Evolutionary conservation across 176 grass and related monocot genomes (phyloP).

Genomic region (Microstegium vimineum): DNA sequence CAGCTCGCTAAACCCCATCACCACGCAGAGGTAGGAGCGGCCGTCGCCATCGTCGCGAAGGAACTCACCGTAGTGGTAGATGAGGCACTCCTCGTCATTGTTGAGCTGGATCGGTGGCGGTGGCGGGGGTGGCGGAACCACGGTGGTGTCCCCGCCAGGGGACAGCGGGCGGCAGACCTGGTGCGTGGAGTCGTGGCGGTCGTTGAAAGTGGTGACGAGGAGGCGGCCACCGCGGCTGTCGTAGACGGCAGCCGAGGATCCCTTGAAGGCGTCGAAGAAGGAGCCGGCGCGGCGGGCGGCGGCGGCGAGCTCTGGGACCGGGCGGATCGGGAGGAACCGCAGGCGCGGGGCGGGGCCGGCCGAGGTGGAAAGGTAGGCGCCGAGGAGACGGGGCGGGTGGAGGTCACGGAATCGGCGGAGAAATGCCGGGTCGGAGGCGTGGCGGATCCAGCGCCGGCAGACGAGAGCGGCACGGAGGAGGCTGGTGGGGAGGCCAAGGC

Average conservation of each 20-base stretch:
- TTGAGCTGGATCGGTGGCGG: slow-evolving; percentile 16
- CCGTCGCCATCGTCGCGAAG: background rate
- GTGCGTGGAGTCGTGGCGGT: background rate
- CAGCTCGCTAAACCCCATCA: slow-evolving; percentile 24
- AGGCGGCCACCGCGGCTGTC: slow-evolving; percentile 26
- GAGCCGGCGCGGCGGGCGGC: slow-evolving; percentile 3
- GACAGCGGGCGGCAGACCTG: slow-evolving; percentile 25
- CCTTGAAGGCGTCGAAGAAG: slow-evolving; percentile 2
- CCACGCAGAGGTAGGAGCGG: slow-evolving; percentile 20
- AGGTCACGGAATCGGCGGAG: slow-evolving; percentile 4
- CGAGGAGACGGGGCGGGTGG: slow-evolving; percentile 23
- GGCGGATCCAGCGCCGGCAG: slow-evolving; percentile 8
- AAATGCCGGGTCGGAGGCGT: slow-evolving; percentile 13
- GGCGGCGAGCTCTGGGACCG: slow-evolving; percentile 13
- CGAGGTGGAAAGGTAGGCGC: background rate
- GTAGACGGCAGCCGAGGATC: background rate
- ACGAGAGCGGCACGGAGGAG: slow-evolving; percentile 22
- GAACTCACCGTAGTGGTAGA: slow-evolving; percentile 24
- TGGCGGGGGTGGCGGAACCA: slow-evolving; percentile 10
- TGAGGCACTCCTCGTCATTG: slow-evolving; percentile 2
- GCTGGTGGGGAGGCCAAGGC: background rate
- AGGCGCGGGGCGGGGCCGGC: background rate
- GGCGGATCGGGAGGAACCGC: slow-evolving; percentile 15
- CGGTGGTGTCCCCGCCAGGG: background rate
- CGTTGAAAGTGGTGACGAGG: background rate